A percentile compares a stretch with the other conserved stretches of the same genome.
Conservation (phyloP, 2,329 filamentous ascomycete species). For the Nigrospora oryzae region DNA sequence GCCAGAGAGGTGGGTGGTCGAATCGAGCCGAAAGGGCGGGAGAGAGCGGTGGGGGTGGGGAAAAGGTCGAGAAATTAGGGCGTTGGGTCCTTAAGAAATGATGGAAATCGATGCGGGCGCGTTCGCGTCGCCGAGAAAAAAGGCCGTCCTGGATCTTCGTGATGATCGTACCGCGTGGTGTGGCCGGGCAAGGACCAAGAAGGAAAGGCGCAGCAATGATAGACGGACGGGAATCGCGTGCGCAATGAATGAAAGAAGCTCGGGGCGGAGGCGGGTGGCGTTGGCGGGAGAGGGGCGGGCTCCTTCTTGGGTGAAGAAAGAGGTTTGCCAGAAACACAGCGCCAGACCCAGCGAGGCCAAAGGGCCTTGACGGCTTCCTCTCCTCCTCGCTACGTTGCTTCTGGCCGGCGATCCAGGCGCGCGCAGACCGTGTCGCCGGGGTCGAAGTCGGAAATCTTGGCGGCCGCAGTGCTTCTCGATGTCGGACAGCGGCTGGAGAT, state of each 20-base stretch:
- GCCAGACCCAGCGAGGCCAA: not conserved
- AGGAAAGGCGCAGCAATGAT: not conserved
- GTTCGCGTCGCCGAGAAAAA: too few species aligned
- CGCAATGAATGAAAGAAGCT: not conserved
- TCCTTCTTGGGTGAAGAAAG: not conserved
- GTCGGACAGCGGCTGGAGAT: constrained; percentile 22
- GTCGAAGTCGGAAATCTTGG: constrained; percentile 4
- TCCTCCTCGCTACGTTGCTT: not conserved
- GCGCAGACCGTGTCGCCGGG: constrained; percentile 3
- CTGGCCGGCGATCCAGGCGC: not conserved
- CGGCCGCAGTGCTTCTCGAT: constrained; percentile 15
- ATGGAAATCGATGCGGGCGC: too few species aligned
- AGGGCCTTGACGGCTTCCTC: not conserved
- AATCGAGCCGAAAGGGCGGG: too few species aligned
- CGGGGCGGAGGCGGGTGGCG: too few species aligned
- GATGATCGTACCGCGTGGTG: too few species aligned
- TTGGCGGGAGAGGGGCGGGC: too few species aligned
- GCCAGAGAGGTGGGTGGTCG: too few species aligned
- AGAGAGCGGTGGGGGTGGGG: too few species aligned
- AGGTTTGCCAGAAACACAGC: not conserved
- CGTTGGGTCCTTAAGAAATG: too few species aligned
- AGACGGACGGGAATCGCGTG: not conserved
- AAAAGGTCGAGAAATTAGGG: too few species aligned
- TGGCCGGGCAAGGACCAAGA: too few species aligned
- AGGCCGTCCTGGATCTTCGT: too few species aligned